A percentile compares a stretch with the other conserved stretches of the same genome.
Evolutionary conservation across 2,329 filamentous ascomycete species (phyloP).

Genomic region (Phaeophleospora eucalypticola): DNA sequence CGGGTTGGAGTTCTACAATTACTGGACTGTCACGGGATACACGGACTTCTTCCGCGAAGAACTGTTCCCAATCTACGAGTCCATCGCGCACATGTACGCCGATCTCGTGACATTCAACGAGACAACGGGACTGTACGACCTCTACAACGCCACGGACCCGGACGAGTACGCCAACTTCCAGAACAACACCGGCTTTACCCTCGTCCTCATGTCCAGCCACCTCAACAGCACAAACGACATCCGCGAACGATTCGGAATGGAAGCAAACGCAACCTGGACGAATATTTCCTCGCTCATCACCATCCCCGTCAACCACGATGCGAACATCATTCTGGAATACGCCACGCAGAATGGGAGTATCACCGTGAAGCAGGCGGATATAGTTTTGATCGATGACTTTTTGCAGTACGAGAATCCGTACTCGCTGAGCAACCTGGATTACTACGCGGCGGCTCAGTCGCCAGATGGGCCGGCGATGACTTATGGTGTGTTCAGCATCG

Average conservation of each 20-base stretch:
- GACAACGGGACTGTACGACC: slow-evolving; percentile 47
- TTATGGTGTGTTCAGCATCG: slow-evolving; percentile 64
- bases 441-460: slow-evolving; percentile 66
- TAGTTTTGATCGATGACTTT: slow-evolving; percentile 63
- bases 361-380: slow-evolving; percentile 66
- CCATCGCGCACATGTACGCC: slow-evolving; percentile 58
- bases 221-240: slow-evolving; percentile 56
- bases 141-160: slow-evolving; percentile 67
- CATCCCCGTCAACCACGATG: slow-evolving; percentile 50
- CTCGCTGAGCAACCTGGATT: slow-evolving; percentile 58
- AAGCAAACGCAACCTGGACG: slow-evolving; percentile 55
- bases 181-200: slow-evolving; percentile 66
- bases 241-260: slow-evolving; percentile 52
- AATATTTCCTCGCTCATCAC: slow-evolving; percentile 55
- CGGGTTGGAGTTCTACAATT: slow-evolving; percentile 58
- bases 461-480: slow-evolving; percentile 69
- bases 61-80: slow-evolving; percentile 61
- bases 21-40: slow-evolving; percentile 59
- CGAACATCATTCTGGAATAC: slow-evolving; percentile 62
- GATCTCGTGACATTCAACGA: slow-evolving; percentile 59
- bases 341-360: slow-evolving; percentile 63
- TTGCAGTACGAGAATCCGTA: slow-evolving; percentile 57
- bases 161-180: slow-evolving; percentile 65
- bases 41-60: slow-evolving; percentile 51
- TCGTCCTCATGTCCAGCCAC: slow-evolving; percentile 56